Conservation (phyloP, 2,329 filamentous ascomycete species). For the Sporothrix schenckii region DNA sequence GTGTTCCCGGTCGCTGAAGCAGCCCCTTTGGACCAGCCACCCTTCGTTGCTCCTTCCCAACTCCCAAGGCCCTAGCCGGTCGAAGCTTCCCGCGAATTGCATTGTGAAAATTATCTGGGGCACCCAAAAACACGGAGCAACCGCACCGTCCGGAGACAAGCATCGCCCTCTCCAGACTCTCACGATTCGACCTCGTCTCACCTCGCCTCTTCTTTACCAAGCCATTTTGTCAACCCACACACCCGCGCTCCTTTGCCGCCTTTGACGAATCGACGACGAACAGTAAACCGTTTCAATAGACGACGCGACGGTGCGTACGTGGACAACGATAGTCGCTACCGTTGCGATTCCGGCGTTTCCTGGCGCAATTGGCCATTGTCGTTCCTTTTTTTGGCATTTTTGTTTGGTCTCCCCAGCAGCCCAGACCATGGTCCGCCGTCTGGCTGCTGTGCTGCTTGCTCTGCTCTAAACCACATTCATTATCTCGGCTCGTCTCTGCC, state of each 20-base stretch:
- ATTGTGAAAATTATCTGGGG: slow-evolving; percentile 7
- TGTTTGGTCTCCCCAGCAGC: neutral
- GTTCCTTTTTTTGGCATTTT: neutral
- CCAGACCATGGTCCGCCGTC: slow-evolving; percentile 32
- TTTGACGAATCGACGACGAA: neutral
- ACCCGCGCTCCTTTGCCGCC: too few species aligned
- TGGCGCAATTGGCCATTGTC: slow-evolving; percentile 5
- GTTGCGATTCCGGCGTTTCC: neutral
- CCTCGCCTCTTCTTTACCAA: neutral
- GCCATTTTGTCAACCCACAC: neutral
- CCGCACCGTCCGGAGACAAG: slow-evolving; percentile 15
- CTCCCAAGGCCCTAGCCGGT: neutral
- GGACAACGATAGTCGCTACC: neutral
- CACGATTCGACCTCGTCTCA: neutral
- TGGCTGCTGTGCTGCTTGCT: slow-evolving; percentile 26
- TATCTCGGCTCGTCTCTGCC: neutral
- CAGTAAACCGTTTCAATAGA: neutral
- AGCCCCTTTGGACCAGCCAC: slow-evolving; percentile 28
- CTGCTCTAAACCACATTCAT: slow-evolving; percentile 11
- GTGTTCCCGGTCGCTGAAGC: slow-evolving; percentile 7
- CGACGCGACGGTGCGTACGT: neutral
- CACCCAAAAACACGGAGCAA: slow-evolving; percentile 13
- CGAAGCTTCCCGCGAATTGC: slow-evolving; percentile 21
- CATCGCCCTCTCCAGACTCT: neutral
- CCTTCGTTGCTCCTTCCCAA: neutral